Evolutionary conservation across 2,329 filamentous ascomycete genomes (phyloP).

Genomic region (Escovopsis sp.): DNA sequence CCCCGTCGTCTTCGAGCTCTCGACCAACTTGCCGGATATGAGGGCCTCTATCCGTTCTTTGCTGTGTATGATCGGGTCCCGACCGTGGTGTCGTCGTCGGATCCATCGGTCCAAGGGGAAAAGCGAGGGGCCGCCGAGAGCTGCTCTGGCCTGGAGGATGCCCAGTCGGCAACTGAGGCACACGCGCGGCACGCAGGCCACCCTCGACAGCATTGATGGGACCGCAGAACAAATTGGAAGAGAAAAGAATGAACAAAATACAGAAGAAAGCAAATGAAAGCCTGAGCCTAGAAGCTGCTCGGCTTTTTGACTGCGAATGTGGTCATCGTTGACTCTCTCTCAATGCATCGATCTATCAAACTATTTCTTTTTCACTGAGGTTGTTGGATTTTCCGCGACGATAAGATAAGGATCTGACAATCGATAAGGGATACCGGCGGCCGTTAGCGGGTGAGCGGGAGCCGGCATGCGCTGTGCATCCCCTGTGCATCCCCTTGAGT

Average conservation of each 20-base stretch:
- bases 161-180: conserved; percentile 20
- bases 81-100: conserved; percentile 11
- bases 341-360: too few species aligned
- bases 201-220: conserved; percentile 22
- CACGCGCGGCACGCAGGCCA: conserved; percentile 17
- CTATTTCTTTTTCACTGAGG: too few species aligned
- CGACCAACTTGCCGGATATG: conserved; percentile 7
- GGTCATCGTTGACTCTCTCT: too few species aligned
- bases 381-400: too few species aligned
- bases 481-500: too few species aligned
- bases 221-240: conserved; percentile 2
- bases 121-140: background rate
- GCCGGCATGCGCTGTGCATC: too few species aligned
- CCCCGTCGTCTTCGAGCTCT: background rate
- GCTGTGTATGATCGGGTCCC: conserved; percentile 9
- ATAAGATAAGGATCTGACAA: too few species aligned
- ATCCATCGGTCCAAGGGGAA: background rate
- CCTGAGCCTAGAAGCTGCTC: background rate
- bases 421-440: too few species aligned
- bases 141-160: conserved; percentile 7
- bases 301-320: too few species aligned
- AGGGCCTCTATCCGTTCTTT: conserved; percentile 14
- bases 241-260: background rate
- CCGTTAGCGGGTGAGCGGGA: too few species aligned
- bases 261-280: conserved; percentile 1